Evolutionary conservation across 805 yeast genomes (phyloP).

Genomic region (Starmera pachycereana): DNA sequence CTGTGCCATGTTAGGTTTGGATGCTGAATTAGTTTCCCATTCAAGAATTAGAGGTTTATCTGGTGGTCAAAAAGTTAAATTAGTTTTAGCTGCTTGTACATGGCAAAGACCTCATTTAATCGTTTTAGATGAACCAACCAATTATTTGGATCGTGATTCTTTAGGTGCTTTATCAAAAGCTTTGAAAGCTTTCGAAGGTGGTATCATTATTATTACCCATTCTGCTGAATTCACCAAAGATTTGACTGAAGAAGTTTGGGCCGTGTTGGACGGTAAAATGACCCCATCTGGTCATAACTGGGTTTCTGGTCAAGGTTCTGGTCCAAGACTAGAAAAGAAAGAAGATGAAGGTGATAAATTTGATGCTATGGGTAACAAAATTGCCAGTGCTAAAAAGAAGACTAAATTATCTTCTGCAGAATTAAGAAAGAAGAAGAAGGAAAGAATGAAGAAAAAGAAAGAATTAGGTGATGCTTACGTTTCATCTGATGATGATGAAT

Average conservation of each 20-base stretch:
- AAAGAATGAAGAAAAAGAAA: constrained; percentile 99
- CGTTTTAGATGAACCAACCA: constrained; percentile 99
- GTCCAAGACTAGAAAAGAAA: constrained; percentile 98
- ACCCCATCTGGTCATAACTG: constrained; percentile 99
- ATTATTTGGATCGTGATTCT: constrained; percentile 98
- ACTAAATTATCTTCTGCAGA: constrained; percentile 97
- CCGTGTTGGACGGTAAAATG: constrained; percentile 96
- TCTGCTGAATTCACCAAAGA: constrained; percentile 99
- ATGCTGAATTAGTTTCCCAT: constrained; percentile 98
- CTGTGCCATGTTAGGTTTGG: constrained; percentile 97
- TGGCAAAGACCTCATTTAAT: constrained; percentile 99
- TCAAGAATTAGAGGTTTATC: constrained; percentile 99
- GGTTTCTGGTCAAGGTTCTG: constrained; percentile 99
- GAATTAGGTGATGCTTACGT: constrained; percentile 98
- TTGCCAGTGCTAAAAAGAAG: constrained; percentile 93
- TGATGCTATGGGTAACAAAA: constrained; percentile 99
- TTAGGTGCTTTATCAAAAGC: constrained; percentile 99
- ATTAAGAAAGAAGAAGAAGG: constrained; percentile 99
- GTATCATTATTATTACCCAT: constrained; percentile 99
- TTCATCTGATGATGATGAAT: constrained; percentile 81
- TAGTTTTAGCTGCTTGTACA: constrained; percentile 99
- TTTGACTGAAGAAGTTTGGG: constrained; percentile 99
- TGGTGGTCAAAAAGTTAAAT: constrained; percentile 99
- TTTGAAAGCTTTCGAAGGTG: constrained; percentile 97
- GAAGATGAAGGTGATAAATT: constrained; percentile 95